A percentile compares a stretch with the other conserved stretches of the same genome.
These are phyloP conservation scores for Fraxinus quadrangulata DNA, from an alignment of 257 asterid species.

Conservation along the genomic window DNA sequence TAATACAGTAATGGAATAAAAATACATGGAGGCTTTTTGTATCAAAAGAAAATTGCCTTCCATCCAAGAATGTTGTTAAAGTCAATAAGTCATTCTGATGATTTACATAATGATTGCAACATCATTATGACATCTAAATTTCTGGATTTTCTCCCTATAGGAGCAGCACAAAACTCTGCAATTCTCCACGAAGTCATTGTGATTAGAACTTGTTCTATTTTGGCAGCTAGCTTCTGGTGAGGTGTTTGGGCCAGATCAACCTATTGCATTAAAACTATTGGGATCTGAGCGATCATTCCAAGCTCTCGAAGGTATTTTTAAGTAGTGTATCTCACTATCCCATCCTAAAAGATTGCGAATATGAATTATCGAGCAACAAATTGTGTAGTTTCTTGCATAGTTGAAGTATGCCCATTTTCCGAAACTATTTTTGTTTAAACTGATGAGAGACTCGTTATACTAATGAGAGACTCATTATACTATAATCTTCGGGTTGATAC, in stretches of 20 bases:
- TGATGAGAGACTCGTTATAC: not conserved
- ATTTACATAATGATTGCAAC: not conserved
- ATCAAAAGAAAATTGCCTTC: not conserved
- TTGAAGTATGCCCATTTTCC: not conserved
- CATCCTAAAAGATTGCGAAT: not conserved
- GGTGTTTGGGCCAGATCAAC: constrained; percentile 92
- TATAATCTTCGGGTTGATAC: not conserved
- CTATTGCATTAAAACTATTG: constrained; percentile 76
- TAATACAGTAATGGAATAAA: not conserved
- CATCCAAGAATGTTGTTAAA: not conserved
- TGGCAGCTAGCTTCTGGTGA: constrained; percentile 84
- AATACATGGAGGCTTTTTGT: not conserved
- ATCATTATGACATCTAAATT: not conserved
- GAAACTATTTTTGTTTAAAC: not conserved
- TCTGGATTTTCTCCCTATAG: not conserved
- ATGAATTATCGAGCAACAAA: not conserved
- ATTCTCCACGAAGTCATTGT: not conserved
- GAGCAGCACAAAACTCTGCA: not conserved
- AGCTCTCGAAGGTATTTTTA: constrained; percentile 89
- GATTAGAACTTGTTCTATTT: constrained; percentile 2
- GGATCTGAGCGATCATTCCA: constrained; percentile 89
- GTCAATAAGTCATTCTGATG: not conserved
- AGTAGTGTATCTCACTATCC: not conserved
- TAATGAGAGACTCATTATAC: not conserved
- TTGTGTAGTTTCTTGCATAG: not conserved